These are phyloP conservation scores for Fusarium globosum DNA, from an alignment of 2,329 filamentous ascomycete species.

Conservation along the genomic window DNA sequence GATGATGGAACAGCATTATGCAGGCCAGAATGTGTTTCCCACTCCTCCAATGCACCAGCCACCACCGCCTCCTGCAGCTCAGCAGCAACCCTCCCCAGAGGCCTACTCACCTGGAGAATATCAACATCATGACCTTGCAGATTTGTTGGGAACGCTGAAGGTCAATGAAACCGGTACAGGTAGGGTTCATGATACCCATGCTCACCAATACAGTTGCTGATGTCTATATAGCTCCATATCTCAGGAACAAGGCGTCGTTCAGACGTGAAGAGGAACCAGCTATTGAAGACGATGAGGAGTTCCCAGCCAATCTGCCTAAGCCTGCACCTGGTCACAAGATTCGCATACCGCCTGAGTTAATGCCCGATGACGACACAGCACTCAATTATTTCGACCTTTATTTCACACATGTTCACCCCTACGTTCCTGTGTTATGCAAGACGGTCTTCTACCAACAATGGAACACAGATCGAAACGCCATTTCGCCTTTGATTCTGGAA, in stretches of 20 bases:
- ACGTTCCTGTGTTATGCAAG: slow-evolving; percentile 89
- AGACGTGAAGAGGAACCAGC: slow-evolving; percentile 69
- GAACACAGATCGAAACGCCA: slow-evolving; percentile 82
- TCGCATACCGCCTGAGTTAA: slow-evolving; percentile 89
- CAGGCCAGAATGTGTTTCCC: slow-evolving; percentile 62
- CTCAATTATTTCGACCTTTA: slow-evolving; percentile 90
- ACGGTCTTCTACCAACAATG: slow-evolving; percentile 88
- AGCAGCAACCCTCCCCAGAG: slow-evolving; percentile 54
- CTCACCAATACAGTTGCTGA: slow-evolving; percentile 3
- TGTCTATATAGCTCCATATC: slow-evolving; percentile 76
- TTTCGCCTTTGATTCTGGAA: slow-evolving; percentile 90
- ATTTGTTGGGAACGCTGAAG: slow-evolving; percentile 85
- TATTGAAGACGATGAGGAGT: slow-evolving; percentile 80
- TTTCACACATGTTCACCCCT: slow-evolving; percentile 91
- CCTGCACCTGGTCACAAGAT: slow-evolving; percentile 79
- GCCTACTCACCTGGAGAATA: slow-evolving; percentile 72
- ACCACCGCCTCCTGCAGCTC: slow-evolving; percentile 35
- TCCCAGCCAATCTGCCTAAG: slow-evolving; percentile 75
- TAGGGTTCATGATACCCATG: slow-evolving; percentile 57
- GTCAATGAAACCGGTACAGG: slow-evolving; percentile 89
- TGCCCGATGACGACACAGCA: slow-evolving; percentile 87
- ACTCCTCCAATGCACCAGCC: slow-evolving; percentile 58
- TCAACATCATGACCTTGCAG: slow-evolving; percentile 77
- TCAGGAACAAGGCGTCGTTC: slow-evolving; percentile 71
- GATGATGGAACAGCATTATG: slow-evolving; percentile 64